phyloP scores from a whole-genome alignment of 768 basidiomycete species.

The Crucibulum laeve region DNA sequence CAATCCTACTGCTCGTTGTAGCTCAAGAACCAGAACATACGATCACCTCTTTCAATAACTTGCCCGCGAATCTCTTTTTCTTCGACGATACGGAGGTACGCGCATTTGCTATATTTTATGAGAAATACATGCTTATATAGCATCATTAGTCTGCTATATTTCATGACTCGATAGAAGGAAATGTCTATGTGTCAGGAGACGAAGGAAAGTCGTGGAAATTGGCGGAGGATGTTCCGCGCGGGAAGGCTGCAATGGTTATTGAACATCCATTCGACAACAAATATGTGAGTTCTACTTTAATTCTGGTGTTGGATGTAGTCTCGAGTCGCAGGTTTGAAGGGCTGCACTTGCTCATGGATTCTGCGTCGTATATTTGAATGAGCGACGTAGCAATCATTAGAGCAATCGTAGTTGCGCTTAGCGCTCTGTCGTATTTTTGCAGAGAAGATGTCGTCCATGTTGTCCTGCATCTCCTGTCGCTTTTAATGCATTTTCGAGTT shows the following conservation, averaged over 20 bases:
- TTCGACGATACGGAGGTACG: conserved; percentile 87
- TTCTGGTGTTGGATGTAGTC: not conserved
- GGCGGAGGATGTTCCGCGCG: conserved; percentile 47
- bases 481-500: too few relatives aligned
- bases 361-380: too few relatives aligned
- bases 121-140: conserved; percentile 7
- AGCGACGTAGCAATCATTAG: too few relatives aligned
- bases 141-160: conserved; percentile 56
- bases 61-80: conserved; percentile 79
- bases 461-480: too few relatives aligned
- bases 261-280: conserved; percentile 84
- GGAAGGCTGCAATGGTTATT: conserved; percentile 66
- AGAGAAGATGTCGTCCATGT: too few relatives aligned
- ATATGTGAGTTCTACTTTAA: conserved; percentile 46
- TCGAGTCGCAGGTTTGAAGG: not conserved
- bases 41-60: conserved; percentile 58
- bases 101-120: not conserved
- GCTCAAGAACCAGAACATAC: conserved; percentile 37
- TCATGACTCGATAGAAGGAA: conserved; percentile 67
- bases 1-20: conserved; percentile 1
- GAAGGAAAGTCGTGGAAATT: conserved; percentile 75
- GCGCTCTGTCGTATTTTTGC: too few relatives aligned
- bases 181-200: conserved; percentile 75
- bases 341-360: too few relatives aligned
- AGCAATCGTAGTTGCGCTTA: too few relatives aligned